Evolutionary conservation across 2,329 filamentous ascomycete genomes (phyloP), one percentile per base, ranked within the genome.

Genomic region (Cercospora beticola): DNA sequence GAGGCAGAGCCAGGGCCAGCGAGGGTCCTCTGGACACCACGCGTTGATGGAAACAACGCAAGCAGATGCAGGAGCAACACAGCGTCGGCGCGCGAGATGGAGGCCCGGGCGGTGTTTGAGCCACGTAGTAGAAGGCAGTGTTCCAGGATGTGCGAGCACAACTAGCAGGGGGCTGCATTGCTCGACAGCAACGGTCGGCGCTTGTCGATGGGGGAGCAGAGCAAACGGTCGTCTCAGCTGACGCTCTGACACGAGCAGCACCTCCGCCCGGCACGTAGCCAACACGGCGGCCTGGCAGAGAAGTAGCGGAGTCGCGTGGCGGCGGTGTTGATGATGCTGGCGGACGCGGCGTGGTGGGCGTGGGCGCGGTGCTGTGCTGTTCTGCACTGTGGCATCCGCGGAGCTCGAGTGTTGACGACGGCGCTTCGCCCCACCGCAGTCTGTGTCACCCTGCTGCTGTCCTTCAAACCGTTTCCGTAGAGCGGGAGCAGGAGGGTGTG

Each of bases 71-170:
- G 36, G 36, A 43, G 36, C 36, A 43, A 43, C 36, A 43, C 36
- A n/a, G 36, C 36, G 36, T 43, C 36, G 36, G 36, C 36, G 36
- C 36, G 36, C 36, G 36, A 43, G 36, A 43, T 8, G 36, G 36
- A 43, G 36, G 36, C 36, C 36, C 36, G 36, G 36, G 36, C 46
- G 46, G 46, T 23, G 46, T 52, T 52, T 52, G 46, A 52, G 46
- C 46, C 26, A 58, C 54, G 30, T 30, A 31, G 28, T 28, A 57
- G 54, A 31, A 56, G 54, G 54, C 62, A 21, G 62, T 52, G 26
- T 63, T n/a, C 61, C 43, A 54, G 61, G 61, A 63, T 63, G 30
- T 36, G 62, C 46, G 52, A 14, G 62, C 62, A 64, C 62, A 57
- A 36, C 62, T 58, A 64, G 62, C 62, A 64, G 62, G 62, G 62